Evolutionary conservation across 306 rosid species (phyloP), one percentile per base, ranked within the genome.

Genomic region (Pachyrhizus erosus): DNA sequence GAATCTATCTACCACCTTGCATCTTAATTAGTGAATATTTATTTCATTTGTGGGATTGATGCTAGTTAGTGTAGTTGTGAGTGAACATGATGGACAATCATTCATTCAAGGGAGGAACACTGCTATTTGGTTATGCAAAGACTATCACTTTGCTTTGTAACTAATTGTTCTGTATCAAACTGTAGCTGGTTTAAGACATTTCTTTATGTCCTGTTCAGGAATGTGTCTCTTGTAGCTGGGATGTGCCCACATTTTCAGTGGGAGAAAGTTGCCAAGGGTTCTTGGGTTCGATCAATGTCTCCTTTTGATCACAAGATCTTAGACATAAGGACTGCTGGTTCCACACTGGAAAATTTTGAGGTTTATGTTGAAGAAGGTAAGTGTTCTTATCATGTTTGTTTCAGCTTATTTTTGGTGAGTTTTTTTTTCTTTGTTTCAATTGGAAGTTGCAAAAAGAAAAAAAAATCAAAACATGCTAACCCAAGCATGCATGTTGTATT

Each of bases 361-460:
- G 94, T 91, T 80, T 89, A 94, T 20, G 75, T 88, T 68, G 91
- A 88, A 86, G 99, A 93, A 91, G 99, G 98, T 91, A 78, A 78
- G 23, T 72, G 39, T 45, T 82, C 73, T 23, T 45, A 27, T 10
- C 20, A 43, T 10, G 33, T 42, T 69, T 70, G 57, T 70, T 70
- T 70, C 23, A 24, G n/a, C 1, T 43, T 43, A 2, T 70, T 45
- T 70, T 11, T 5, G 52, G 51, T 17, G 5, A 33, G 5, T 17
- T n/a, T 34, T 0, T 33, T 15, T 34, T 34, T n/a, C 3, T 1
- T 37, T 17, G 20, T 37, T 18, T 6, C 2, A 69, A 21, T 39
- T 11, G 33, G 33, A 39, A 39, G 27, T 0, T 21, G 48, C 5
- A 67, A 0, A 39, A 67, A 18, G n/a, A n/a, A n/a, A 23, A 1